Conservation (phyloP, 192 early-diverging fungal genomes). For the Physocladia obscura region DNA sequence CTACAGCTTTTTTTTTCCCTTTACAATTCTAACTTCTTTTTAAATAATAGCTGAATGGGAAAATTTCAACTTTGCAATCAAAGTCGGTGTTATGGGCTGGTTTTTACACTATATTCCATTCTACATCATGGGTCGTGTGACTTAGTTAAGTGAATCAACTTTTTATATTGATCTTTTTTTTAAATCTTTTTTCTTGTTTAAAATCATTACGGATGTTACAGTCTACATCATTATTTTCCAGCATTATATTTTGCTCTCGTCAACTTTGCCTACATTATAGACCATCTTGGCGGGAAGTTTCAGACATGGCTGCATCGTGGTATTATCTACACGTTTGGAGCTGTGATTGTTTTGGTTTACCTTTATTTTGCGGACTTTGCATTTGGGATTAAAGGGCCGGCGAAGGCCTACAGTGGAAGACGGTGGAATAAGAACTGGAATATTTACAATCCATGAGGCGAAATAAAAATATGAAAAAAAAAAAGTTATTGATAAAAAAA, state of each 20-base stretch:
- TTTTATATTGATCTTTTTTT: neutral
- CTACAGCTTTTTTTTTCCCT: neutral
- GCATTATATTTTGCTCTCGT: constrained; percentile 92
- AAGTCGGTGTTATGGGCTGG: constrained; percentile 85
- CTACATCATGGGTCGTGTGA: constrained; percentile 94
- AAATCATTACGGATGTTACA: constrained; percentile 3
- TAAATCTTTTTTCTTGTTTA: neutral
- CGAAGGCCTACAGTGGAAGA: constrained; percentile 49
- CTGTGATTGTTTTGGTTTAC: constrained; percentile 58
- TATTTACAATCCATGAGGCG: constrained; percentile 51
- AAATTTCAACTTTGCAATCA: constrained; percentile 69
- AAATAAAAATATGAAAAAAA: neutral
- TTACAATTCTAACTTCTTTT: neutral
- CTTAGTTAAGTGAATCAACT: constrained; percentile 65
- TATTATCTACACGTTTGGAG: constrained; percentile 34
- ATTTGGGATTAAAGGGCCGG: constrained; percentile 78
- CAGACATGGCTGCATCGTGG: constrained; percentile 38
- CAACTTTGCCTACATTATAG: constrained; percentile 69
- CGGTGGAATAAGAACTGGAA: constrained; percentile 83
- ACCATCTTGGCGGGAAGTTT: constrained; percentile 58
- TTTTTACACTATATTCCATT: constrained; percentile 91
- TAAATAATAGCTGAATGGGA: constrained; percentile 55
- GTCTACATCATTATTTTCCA: constrained; percentile 95
- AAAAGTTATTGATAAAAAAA: neutral
- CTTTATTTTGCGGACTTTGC: constrained; percentile 77